Evolutionary conservation across 768 basidiomycete genomes (phyloP).

Genomic region (Hygrophorus russula): DNA sequence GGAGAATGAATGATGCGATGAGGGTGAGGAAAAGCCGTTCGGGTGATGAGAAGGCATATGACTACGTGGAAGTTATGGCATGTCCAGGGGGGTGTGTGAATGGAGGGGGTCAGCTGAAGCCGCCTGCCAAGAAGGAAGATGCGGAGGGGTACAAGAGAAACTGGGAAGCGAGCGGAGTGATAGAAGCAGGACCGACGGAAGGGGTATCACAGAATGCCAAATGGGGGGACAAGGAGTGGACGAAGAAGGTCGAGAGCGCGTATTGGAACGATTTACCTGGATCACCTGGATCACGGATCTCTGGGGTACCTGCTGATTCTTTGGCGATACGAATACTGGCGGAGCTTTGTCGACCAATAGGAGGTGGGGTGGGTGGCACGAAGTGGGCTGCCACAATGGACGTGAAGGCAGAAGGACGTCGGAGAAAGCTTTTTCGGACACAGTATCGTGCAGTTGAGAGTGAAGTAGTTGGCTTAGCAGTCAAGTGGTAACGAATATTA

Average conservation of each 20-base stretch:
- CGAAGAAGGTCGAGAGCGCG: conserved; percentile 62
- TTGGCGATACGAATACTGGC: conserved; percentile 3
- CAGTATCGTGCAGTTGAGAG: conserved; percentile 79
- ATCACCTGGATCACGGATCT: conserved; percentile 1
- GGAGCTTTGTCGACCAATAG: conserved; percentile 4
- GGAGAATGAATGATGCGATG: conserved; percentile 24
- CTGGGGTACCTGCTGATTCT: neutral
- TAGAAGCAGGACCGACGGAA: conserved; percentile 13
- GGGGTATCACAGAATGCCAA: conserved; percentile 36
- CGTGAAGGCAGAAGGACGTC: conserved; percentile 28
- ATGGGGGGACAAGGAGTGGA: conserved; percentile 84
- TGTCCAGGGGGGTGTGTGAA: conserved; percentile 97
- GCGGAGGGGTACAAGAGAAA: conserved; percentile 59
- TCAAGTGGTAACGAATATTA: conserved; percentile 45
- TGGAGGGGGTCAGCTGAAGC: conserved; percentile 82
- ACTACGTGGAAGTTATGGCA: conserved; percentile 98
- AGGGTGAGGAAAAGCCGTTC: conserved; percentile 19
- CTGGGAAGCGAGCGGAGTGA: conserved; percentile 47
- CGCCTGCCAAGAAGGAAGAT: conserved; percentile 19
- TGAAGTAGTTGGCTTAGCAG: conserved; percentile 67
- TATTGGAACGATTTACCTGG: conserved; percentile 56
- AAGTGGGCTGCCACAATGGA: conserved; percentile 13
- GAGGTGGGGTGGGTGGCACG: neutral
- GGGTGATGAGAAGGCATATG: conserved; percentile 42
- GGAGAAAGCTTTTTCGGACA: conserved; percentile 55